These are phyloP conservation scores for Saccharum spontaneum DNA, from an alignment of 176 grass and related monocot genomes.

Conservation along the genomic window DNA sequence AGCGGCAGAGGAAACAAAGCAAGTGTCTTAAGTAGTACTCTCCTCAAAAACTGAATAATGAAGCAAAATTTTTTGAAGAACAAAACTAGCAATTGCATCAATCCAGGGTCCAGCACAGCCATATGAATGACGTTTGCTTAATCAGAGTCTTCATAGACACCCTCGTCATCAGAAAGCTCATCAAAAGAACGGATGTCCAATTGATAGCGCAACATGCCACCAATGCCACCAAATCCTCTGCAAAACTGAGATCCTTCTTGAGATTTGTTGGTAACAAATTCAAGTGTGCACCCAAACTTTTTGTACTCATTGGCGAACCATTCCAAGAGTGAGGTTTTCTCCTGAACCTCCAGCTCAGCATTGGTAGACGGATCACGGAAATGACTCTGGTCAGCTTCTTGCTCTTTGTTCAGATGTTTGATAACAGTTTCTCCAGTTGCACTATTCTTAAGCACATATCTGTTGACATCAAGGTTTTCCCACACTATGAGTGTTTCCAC, in stretches of 20 bases:
- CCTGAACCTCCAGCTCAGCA: slow-evolving; percentile 71
- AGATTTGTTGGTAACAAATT: slow-evolving; percentile 84
- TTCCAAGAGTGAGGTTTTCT: slow-evolving; percentile 64
- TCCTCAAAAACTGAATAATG: not conserved
- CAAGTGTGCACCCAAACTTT: slow-evolving; percentile 73
- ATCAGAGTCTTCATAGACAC: slow-evolving; percentile 61
- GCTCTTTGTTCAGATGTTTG: slow-evolving; percentile 70
- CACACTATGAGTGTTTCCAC: slow-evolving; percentile 77
- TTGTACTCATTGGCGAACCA: slow-evolving; percentile 89
- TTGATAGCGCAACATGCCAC: slow-evolving; percentile 66
- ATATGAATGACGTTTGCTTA: slow-evolving; percentile 38
- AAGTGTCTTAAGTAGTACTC: not conserved
- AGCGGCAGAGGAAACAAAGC: not conserved
- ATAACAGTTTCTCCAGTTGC: slow-evolving; percentile 47
- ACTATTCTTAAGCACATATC: slow-evolving; percentile 70
- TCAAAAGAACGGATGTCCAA: slow-evolving; percentile 73
- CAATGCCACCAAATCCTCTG: slow-evolving; percentile 74
- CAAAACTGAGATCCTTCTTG: slow-evolving; percentile 82
- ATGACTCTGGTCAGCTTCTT: slow-evolving; percentile 65
- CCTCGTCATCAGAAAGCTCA: slow-evolving; percentile 73
- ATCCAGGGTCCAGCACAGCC: not conserved
- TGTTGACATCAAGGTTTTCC: slow-evolving; percentile 82
- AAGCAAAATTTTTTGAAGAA: slow-evolving; percentile 24
- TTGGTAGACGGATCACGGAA: slow-evolving; percentile 58
- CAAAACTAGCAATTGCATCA: not conserved